Conservation (phyloP, 371 early-diverging fungal genomes). For the Mucor mucedo region DNA sequence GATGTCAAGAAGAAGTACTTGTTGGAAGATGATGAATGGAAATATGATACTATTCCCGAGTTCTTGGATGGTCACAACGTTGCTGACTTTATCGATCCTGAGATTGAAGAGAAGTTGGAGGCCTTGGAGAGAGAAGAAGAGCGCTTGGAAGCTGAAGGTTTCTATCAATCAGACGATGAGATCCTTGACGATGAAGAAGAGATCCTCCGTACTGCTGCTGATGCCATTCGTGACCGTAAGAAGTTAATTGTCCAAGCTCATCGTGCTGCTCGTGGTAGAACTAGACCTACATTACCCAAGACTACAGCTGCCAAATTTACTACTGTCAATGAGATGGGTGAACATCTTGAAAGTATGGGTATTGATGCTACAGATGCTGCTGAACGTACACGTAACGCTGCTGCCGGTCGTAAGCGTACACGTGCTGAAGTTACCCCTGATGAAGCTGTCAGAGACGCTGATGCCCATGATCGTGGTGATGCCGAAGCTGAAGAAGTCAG, state of each 20-base stretch:
- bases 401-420: conserved; percentile 67
- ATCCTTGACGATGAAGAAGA: conserved; percentile 77
- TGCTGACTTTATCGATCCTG: conserved; percentile 98
- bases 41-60: conserved; percentile 98
- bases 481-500: conserved; percentile 64
- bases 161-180: conserved; percentile 85
- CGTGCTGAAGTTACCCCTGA: conserved; percentile 73
- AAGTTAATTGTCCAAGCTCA: conserved; percentile 76
- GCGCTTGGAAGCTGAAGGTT: conserved; percentile 87
- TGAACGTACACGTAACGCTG: conserved; percentile 43
- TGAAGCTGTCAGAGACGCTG: conserved; percentile 61
- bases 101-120: conserved; percentile 94
- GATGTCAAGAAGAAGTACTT: conserved; percentile 91
- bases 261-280: conserved; percentile 73
- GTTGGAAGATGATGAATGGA: conserved; percentile 91
- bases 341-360: conserved; percentile 67
- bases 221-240: conserved; percentile 85
- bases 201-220: conserved; percentile 76
- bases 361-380: conserved; percentile 56
- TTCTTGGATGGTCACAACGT: conserved; percentile 99
- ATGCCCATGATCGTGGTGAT: conserved; percentile 57
- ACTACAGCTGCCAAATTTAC: conserved; percentile 46
- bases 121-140: conserved; percentile 98
- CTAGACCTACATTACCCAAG: conserved; percentile 67
- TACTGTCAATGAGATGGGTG: conserved; percentile 62